phyloP scores from a whole-genome alignment of 148 eudicot species.

The Gaultheria prostrata region DNA sequence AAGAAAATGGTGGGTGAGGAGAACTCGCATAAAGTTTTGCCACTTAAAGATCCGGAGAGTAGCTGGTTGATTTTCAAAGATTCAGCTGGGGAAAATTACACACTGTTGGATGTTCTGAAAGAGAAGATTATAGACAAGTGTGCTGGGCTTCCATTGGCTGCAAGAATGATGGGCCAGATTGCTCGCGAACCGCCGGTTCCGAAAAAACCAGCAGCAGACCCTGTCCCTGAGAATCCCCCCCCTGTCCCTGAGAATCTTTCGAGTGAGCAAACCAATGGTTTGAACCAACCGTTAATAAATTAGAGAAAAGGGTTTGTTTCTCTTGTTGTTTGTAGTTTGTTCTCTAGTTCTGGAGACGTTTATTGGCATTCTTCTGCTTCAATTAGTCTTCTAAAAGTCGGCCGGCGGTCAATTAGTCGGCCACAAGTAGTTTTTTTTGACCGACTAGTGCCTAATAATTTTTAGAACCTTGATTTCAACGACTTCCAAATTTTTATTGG shows the following conservation, averaged over 20 bases:
- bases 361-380: too few relatives aligned
- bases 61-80: conserved; percentile 27
- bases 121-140: conserved; percentile 11
- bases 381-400: too few relatives aligned
- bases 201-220: background rate
- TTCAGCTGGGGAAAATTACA: conserved; percentile 10
- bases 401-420: too few relatives aligned
- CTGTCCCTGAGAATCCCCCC: background rate
- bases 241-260: background rate
- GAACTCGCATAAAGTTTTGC: conserved; percentile 19
- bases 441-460: too few relatives aligned
- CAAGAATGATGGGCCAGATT: conserved; percentile 23
- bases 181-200: background rate
- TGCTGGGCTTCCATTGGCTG: conserved; percentile 19
- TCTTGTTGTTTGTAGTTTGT: background rate
- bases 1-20: conserved; percentile 29
- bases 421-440: too few relatives aligned
- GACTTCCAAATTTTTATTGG: too few relatives aligned
- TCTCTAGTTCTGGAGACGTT: background rate
- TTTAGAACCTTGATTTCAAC: too few relatives aligned
- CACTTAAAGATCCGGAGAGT: background rate
- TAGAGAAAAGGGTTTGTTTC: background rate
- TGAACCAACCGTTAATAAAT: background rate
- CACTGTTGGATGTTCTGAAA: background rate
- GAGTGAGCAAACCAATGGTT: background rate